Evolutionary conservation across 805 yeast genomes (phyloP).

Genomic region (Yarrowia keelungensis): DNA sequence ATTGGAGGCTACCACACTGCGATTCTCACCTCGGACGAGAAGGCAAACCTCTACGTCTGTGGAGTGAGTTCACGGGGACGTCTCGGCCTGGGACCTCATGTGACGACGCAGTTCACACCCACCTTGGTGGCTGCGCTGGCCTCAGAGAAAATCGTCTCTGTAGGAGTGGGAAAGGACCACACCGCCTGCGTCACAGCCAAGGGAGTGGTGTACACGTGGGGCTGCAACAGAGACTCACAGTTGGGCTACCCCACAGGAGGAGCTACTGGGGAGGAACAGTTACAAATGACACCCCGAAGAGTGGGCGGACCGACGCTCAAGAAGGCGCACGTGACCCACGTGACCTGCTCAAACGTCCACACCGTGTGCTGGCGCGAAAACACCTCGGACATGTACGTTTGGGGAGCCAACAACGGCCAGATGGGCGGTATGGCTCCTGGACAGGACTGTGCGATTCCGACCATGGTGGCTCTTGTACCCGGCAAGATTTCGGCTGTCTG

Average conservation of each 20-base stretch:
- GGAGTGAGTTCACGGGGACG: slow-evolving; percentile 78
- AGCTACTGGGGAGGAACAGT: slow-evolving; percentile 44
- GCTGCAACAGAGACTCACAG: slow-evolving; percentile 71
- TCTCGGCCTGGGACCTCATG: slow-evolving; percentile 60
- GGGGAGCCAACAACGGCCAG: slow-evolving; percentile 88
- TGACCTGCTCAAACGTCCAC: slow-evolving; percentile 67
- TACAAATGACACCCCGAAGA: slow-evolving; percentile 52
- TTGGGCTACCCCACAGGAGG: slow-evolving; percentile 57
- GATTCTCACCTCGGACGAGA: slow-evolving; percentile 58
- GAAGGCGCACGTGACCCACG: slow-evolving; percentile 28
- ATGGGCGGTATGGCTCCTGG: slow-evolving; percentile 59
- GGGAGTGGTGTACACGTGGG: slow-evolving; percentile 78
- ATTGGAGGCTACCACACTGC: slow-evolving; percentile 73
- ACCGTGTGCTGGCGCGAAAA: slow-evolving; percentile 63
- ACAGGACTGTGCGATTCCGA: slow-evolving; percentile 56
- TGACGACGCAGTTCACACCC: slow-evolving; percentile 54
- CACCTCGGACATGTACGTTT: slow-evolving; percentile 56
- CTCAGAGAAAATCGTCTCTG: slow-evolving; percentile 48
- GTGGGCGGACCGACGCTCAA: slow-evolving; percentile 46
- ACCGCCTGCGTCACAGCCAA: slow-evolving; percentile 61
- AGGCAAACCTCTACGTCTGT: slow-evolving; percentile 60
- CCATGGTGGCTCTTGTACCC: slow-evolving; percentile 54
- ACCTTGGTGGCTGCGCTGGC: slow-evolving; percentile 53
- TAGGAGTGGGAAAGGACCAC: slow-evolving; percentile 71
- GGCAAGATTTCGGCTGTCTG: slow-evolving; percentile 61